Conservation (phyloP, 306 rosid genomes). For the Senna siamea region DNA sequence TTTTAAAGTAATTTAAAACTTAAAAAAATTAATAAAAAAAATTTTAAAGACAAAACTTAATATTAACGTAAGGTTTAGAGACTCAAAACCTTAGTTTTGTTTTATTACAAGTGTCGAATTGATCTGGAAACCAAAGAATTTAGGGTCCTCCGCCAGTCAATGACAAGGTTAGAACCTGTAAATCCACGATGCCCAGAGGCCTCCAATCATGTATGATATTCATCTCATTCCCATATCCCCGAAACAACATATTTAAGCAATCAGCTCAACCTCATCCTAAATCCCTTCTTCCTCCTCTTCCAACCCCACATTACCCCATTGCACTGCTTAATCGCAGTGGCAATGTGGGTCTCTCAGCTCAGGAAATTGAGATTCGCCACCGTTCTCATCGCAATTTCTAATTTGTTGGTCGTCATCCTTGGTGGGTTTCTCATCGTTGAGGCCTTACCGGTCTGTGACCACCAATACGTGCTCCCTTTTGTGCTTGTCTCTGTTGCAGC, state of each 20-base stretch:
- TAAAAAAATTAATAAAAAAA: too few relatives aligned
- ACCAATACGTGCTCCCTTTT: constrained; percentile 43
- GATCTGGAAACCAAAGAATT: neutral
- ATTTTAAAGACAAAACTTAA: too few relatives aligned
- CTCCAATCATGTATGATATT: neutral
- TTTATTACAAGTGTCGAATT: neutral
- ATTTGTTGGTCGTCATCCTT: constrained; percentile 35
- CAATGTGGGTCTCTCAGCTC: constrained; percentile 43
- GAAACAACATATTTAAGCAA: neutral
- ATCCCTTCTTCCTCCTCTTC: neutral
- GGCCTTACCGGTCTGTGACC: constrained; percentile 42
- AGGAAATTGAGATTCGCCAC: constrained; percentile 44
- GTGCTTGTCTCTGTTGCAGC: constrained; percentile 45
- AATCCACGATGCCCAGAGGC: neutral
- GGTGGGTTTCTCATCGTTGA: constrained; percentile 45
- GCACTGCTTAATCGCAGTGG: neutral
- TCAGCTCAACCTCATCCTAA: neutral
- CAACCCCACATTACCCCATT: neutral
- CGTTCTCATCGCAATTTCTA: constrained; percentile 44
- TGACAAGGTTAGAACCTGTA: neutral
- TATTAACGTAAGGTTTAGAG: too few relatives aligned
- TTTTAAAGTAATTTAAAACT: too few relatives aligned
- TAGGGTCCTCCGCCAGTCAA: neutral
- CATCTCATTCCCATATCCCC: neutral
- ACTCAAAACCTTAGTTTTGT: too few relatives aligned